These are phyloP conservation scores for Metarhizium robertsii DNA, from an alignment of 2,329 filamentous ascomycete genomes.

Conservation along the genomic window DNA sequence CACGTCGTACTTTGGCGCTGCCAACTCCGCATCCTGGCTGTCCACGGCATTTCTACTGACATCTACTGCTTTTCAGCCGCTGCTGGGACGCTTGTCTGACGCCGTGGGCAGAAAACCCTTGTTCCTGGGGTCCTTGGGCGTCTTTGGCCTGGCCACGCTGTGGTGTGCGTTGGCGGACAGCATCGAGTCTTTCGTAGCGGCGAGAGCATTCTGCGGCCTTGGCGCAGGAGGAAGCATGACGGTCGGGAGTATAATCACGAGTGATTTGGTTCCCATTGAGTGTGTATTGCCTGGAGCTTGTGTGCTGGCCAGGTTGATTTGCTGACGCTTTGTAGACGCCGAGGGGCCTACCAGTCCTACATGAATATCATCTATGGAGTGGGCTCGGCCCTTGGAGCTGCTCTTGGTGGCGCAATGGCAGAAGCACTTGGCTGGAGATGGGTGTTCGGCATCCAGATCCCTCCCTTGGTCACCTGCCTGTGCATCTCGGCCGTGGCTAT, in stretches of 20 bases:
- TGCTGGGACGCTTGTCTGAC: constrained; percentile 67
- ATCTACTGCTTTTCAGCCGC: constrained; percentile 65
- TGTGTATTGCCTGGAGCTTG: constrained; percentile 23
- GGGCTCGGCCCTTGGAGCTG: constrained; percentile 53
- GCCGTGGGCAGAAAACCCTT: constrained; percentile 59
- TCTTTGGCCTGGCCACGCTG: constrained; percentile 56
- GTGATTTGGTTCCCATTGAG: constrained; percentile 66
- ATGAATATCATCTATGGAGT: constrained; percentile 56
- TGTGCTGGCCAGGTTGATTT: neutral
- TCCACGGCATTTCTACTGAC: constrained; percentile 72
- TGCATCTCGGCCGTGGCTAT: constrained; percentile 36
- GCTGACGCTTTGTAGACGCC: constrained; percentile 20
- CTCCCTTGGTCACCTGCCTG: constrained; percentile 37
- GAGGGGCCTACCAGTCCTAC: constrained; percentile 65
- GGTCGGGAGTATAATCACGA: constrained; percentile 61
- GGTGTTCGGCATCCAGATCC: constrained; percentile 57
- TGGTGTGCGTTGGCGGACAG: constrained; percentile 61
- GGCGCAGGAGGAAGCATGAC: constrained; percentile 64
- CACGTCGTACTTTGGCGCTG: constrained; percentile 68
- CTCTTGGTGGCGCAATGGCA: constrained; percentile 60
- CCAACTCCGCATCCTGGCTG: constrained; percentile 74
- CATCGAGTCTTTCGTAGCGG: constrained; percentile 62
- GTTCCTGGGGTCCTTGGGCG: constrained; percentile 52
- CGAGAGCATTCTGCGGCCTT: constrained; percentile 61
- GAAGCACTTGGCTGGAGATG: constrained; percentile 65